Percentiles rank a stretch among this genome's conserved stretches.
These are phyloP conservation scores for Xerocomus amazonicus DNA, from an alignment of 1,284 basidiomycete species.

Conservation along the genomic window DNA sequence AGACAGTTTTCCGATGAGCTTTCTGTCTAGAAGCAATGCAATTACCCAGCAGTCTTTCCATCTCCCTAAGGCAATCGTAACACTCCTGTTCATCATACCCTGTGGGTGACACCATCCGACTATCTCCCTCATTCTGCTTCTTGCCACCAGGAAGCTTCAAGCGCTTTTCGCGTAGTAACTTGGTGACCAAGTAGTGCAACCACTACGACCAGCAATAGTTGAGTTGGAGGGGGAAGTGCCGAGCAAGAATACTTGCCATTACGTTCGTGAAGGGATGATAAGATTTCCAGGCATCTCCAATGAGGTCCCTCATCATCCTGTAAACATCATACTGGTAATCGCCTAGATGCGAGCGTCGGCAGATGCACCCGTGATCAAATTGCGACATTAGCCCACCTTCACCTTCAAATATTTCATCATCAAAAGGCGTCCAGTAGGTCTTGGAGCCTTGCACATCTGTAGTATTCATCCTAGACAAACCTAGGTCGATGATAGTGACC, in stretches of 20 bases:
- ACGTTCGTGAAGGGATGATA: conserved; percentile 85
- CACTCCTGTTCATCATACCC: conserved; percentile 33
- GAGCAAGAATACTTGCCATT: conserved; percentile 54
- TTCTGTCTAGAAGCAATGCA: conserved; percentile 22
- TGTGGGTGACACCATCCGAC: conserved; percentile 6
- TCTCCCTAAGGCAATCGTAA: conserved; percentile 32
- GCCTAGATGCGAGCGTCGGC: conserved; percentile 40
- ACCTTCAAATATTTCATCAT: conserved; percentile 81
- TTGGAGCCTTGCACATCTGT: conserved; percentile 42
- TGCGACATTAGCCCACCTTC: conserved; percentile 48
- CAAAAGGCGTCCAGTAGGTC: conserved; percentile 71
- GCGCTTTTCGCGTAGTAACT: conserved; percentile 68
- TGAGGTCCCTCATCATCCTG: conserved; percentile 74
- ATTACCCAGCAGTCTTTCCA: conserved; percentile 29
- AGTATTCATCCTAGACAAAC: conserved; percentile 80
- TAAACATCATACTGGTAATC: conserved; percentile 96
- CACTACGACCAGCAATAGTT: conserved; percentile 48
- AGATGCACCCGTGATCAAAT: background rate
- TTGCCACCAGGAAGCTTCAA: conserved; percentile 47
- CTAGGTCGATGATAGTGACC: conserved; percentile 91
- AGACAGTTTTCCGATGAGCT: conserved; percentile 25
- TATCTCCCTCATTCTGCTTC: conserved; percentile 15
- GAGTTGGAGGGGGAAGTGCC: background rate
- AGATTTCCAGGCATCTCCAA: conserved; percentile 61
- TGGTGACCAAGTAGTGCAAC: conserved; percentile 74